Percentiles rank a stretch among this genome's conserved stretches.
Conservation (phyloP, 495 filamentous ascomycete genomes). For the Lophium mytilinum region DNA sequence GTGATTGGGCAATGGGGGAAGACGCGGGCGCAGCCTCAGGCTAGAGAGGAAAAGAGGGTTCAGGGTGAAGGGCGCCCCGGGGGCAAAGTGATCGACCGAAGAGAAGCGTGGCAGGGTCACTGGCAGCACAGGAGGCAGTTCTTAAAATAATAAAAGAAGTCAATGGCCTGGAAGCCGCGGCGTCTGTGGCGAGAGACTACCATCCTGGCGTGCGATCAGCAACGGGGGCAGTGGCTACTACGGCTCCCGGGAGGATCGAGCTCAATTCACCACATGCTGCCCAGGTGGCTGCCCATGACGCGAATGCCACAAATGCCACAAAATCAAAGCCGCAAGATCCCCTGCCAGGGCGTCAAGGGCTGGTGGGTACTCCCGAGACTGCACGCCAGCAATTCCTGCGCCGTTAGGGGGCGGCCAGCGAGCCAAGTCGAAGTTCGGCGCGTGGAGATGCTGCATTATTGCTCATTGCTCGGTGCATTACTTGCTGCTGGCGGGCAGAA, state of each 20-base stretch:
- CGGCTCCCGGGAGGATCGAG: neutral
- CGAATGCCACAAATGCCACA: neutral
- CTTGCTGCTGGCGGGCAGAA: no score
- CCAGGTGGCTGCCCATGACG: neutral
- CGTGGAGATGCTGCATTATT: no score
- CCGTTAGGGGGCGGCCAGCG: no score
- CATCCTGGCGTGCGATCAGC: neutral
- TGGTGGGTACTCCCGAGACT: no score
- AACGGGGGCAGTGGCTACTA: neutral
- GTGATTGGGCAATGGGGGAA: conserved; percentile 13
- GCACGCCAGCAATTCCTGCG: no score
- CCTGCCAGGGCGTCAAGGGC: no score
- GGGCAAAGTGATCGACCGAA: conserved; percentile 23
- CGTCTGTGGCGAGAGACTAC: neutral
- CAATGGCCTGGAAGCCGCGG: neutral
- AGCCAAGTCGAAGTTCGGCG: no score
- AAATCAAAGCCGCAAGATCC: no score
- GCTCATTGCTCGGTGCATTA: no score
- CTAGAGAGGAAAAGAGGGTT: conserved; percentile 2
- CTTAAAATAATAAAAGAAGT: conserved; percentile 1
- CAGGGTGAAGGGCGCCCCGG: conserved; percentile 8
- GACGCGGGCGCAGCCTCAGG: conserved; percentile 10
- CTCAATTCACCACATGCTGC: neutral
- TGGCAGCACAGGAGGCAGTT: neutral
- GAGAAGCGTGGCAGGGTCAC: neutral